These are phyloP conservation scores for Ambrosiella beaveri DNA, from an alignment of 2,329 filamentous ascomycete species.

Conservation along the genomic window DNA sequence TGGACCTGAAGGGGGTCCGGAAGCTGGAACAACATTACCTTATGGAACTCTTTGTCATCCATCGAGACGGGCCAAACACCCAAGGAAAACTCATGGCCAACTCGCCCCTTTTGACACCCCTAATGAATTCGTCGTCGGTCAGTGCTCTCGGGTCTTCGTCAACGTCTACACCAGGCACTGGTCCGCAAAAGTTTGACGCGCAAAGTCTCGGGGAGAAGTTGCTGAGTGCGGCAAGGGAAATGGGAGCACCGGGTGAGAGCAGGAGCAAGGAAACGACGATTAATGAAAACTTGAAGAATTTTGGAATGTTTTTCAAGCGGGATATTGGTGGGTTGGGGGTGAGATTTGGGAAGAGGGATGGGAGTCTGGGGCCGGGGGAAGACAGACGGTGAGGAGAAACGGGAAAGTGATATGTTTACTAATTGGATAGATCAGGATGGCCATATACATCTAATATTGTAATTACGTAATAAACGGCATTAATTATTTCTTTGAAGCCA, in stretches of 20 bases:
- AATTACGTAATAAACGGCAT: not conserved
- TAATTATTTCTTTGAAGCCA: not conserved
- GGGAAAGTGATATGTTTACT: too few relatives aligned
- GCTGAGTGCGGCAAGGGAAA: constrained; percentile 73
- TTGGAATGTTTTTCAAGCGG: constrained; percentile 88
- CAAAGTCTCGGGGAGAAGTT: constrained; percentile 71
- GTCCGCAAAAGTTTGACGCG: constrained; percentile 54
- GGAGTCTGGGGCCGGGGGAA: constrained; percentile 19
- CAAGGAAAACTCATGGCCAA: constrained; percentile 53
- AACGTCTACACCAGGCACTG: constrained; percentile 16
- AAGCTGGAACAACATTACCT: constrained; percentile 69
- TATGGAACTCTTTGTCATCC: constrained; percentile 65
- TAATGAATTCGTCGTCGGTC: constrained; percentile 32
- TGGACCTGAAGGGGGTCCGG: constrained; percentile 85
- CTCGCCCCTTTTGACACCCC: constrained; percentile 52
- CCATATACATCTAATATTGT: not conserved
- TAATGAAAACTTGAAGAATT: constrained; percentile 86
- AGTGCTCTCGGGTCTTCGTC: constrained; percentile 19
- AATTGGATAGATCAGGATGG: not conserved
- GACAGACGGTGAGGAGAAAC: constrained; percentile 8
- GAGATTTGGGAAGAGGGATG: constrained; percentile 49
- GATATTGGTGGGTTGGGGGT: constrained; percentile 65
- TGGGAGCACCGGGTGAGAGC: constrained; percentile 55
- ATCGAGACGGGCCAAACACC: constrained; percentile 53
- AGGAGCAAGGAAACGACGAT: constrained; percentile 50